Evolutionary conservation across 805 yeast species (phyloP).

Genomic region (Komagataella pastoris): DNA sequence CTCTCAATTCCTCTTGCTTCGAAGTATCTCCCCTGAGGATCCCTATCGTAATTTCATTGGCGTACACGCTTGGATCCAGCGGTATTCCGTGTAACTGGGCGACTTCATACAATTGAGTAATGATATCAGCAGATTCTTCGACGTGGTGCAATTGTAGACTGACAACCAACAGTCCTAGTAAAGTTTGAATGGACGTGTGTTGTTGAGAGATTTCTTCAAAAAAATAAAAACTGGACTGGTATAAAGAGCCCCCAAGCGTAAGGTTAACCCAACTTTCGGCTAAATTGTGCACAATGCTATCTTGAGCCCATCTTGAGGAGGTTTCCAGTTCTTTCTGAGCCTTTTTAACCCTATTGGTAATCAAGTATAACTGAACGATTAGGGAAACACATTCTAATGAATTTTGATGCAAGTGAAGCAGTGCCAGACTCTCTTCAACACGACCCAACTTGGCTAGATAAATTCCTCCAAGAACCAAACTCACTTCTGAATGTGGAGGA

Average conservation of each 20-base stretch:
- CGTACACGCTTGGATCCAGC: slow-evolving; percentile 27
- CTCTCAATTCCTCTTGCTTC: slow-evolving; percentile 24
- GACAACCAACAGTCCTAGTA: slow-evolving; percentile 55
- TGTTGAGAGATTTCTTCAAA: slow-evolving; percentile 72
- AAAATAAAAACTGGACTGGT: slow-evolving; percentile 40
- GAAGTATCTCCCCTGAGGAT: slow-evolving; percentile 35
- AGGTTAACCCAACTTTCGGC: slow-evolving; percentile 63
- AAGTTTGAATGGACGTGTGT: slow-evolving; percentile 29
- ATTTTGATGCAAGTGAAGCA: slow-evolving; percentile 20
- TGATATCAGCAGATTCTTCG: slow-evolving; percentile 69
- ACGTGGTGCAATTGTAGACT: slow-evolving; percentile 68
- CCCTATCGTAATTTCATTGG: slow-evolving; percentile 52
- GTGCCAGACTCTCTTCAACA: slow-evolving; percentile 27
- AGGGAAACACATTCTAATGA: slow-evolving; percentile 23
- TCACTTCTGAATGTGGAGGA: slow-evolving; percentile 10
- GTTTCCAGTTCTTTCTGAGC: slow-evolving; percentile 30
- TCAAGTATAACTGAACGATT: slow-evolving; percentile 24
- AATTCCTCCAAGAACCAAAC: slow-evolving; percentile 24
- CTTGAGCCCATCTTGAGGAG: slow-evolving; percentile 42
- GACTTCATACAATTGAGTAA: slow-evolving; percentile 24
- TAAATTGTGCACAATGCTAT: slow-evolving; percentile 63
- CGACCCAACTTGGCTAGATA: slow-evolving; percentile 25
- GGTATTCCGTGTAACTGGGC: slow-evolving; percentile 11
- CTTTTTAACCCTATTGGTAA: slow-evolving; percentile 26
- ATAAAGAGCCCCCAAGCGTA: slow-evolving; percentile 20